These are phyloP conservation scores for Ceratobasidium sp. DNA, from an alignment of 1,284 basidiomycete genomes.

Conservation along the genomic window DNA sequence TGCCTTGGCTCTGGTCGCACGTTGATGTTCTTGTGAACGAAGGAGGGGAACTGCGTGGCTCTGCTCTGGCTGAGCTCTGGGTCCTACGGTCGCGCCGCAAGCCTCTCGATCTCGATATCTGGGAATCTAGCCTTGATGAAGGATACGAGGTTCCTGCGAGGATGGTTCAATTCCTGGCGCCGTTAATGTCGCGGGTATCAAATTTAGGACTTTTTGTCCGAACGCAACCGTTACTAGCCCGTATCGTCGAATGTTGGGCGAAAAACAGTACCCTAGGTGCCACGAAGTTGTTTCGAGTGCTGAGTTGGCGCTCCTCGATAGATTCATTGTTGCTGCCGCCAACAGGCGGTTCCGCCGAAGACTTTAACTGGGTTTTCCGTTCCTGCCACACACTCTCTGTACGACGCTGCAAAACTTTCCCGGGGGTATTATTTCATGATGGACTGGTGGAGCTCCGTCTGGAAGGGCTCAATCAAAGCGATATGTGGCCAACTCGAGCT, in stretches of 20 bases:
- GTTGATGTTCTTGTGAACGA: not conserved
- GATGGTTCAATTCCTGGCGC: not conserved
- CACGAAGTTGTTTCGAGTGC: not conserved
- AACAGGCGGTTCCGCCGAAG: not conserved
- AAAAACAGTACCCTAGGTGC: not conserved
- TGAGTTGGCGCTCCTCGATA: not conserved
- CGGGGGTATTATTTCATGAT: not conserved
- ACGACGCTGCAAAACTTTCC: not conserved
- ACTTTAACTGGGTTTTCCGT: not conserved
- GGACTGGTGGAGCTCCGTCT: not conserved
- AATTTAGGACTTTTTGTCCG: not conserved
- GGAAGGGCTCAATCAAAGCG: not conserved
- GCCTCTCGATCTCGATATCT: not conserved
- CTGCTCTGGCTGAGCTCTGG: not conserved
- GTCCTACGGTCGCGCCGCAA: not conserved
- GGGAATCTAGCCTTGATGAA: too few relatives aligned
- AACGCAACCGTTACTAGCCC: not conserved
- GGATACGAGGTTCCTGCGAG: too few relatives aligned
- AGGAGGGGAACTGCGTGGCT: not conserved
- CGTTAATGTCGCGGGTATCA: not conserved
- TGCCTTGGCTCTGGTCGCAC: not conserved
- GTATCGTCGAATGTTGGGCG: not conserved
- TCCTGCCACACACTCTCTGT: not conserved
- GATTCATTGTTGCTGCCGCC: not conserved
- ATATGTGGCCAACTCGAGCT: not conserved